Base-by-base conservation (phyloP, 208 protist genomes). In the Leishmania aethiopica region DNA sequence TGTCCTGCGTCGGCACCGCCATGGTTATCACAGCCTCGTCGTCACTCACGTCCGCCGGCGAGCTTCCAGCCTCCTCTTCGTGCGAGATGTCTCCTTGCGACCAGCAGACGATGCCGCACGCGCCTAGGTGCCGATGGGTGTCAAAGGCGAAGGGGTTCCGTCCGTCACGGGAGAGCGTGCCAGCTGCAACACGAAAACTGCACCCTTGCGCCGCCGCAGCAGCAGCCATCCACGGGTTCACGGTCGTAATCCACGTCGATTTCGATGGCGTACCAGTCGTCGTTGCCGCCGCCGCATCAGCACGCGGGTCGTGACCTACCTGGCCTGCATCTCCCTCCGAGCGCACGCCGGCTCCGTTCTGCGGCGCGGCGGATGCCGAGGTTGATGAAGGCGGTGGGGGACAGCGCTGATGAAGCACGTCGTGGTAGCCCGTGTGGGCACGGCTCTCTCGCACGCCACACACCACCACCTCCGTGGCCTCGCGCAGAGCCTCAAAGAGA, bases 381-480 rank as follows among this genome's bases (percentile, higher is more conserved):
- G 49, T n/a, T 22, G 77, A 25, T 15, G 22, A 32, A 19, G 62
- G 57, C 22, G 40, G 59, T 32, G 35, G 19, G 10, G 71, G 73
- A 22, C 49, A 86, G 45, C 83, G 83, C 73, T 81, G 79, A 67
- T 94, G 90, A 51, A 87, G 75, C 32, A 86, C 57, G 75, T 94
- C 87, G 81, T 95, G 90, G 70, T 86, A 91, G 42, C 87, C 84
- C 35, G 55, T 53, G 76, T 95, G 91, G 22, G 89, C 79, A 2
- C 92, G 89, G 55, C 86, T 89, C 85, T 97, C 94, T 3, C 88
- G 90, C 42, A 90, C 82, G 10, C 86, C 84, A 59, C 88, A 92
- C 47, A 95, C 87, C 53, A 95, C 92, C 8, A 94, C 84, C 42
- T 92, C 89, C 0, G 89, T 95, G 22, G 91, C 62, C 64, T 84